Evolutionary conservation across 345 rosid genomes (phyloP).

Genomic region (Lepidium didymum): DNA sequence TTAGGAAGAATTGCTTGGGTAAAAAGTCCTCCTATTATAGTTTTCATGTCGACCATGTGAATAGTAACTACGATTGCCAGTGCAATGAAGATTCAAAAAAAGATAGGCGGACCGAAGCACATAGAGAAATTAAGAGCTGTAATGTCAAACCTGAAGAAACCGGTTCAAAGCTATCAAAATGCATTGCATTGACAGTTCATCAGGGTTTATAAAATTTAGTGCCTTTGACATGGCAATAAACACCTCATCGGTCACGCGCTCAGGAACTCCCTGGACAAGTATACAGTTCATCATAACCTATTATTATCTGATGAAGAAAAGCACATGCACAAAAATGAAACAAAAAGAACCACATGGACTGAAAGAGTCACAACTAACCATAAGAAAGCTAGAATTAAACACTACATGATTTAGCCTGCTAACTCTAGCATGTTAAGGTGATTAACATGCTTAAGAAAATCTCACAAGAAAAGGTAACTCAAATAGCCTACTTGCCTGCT

Average conservation of each 20-base stretch:
- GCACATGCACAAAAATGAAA: not conserved
- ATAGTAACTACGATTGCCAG: not conserved
- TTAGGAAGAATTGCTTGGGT: not conserved
- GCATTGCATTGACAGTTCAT: conserved; percentile 94
- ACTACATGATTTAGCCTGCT: not conserved
- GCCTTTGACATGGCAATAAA: conserved; percentile 99
- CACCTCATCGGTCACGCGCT: conserved; percentile 90
- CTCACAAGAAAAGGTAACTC: not conserved
- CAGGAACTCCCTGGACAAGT: conserved; percentile 62
- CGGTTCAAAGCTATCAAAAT: conserved; percentile 87
- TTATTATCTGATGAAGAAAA: not conserved
- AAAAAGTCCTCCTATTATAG: not conserved
- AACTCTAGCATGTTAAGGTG: not conserved
- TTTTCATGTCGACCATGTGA: not conserved
- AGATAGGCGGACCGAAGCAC: not conserved
- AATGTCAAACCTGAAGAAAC: conserved; percentile 73
- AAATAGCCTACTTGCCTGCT: conserved; percentile 47
- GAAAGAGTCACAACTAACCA: not conserved
- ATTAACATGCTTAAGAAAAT: not conserved
- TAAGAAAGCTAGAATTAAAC: not conserved
- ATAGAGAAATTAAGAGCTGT: not conserved
- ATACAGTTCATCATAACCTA: not conserved
- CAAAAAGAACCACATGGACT: not conserved
- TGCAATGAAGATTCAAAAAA: not conserved
- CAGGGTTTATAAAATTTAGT: conserved; percentile 84